Base-by-base conservation (phyloP, 306 rosid species). In the Cucumis cinereus region DNA sequence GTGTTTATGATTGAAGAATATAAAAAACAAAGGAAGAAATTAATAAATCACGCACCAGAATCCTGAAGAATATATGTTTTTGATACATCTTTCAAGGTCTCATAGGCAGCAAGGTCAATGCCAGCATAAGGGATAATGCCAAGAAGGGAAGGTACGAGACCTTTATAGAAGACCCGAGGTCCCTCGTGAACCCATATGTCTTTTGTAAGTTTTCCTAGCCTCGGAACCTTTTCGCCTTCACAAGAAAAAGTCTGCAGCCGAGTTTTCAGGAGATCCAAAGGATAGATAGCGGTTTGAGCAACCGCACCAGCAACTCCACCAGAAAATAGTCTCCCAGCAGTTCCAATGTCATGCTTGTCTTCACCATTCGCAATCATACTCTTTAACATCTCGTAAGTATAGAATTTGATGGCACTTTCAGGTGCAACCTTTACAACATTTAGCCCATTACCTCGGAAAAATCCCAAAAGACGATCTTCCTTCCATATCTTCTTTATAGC, bases 61-160 rank as follows among this genome's bases (percentile, higher is more conserved):
- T 89, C 96, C 0, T 84, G 86, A 80, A 90, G 85, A 84, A 93
- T 87, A 80, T 91, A 86, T 72, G 86, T 87, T 87, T 77, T 93
- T 26, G 98, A 93, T 91, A 91, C 81, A 63, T 93, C 97, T 89
- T 91, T 93, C 77, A 93, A 86, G 73, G 96, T 81, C 80, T 93
- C 98, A 77, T 93, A 93, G 12, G 94, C 96, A 49, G 98, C 86
- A 30, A 93, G 94, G 86, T 93, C 98, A 38, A 93, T 93, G 55
- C 98, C 98, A 73, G 98, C 96, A 84, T 93, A 93, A 19, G 97
- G 98, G 79, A 93, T 81, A 77, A 93, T 93, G 76, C 98, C 98
- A 71, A 93, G 90, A 84, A 93, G 83, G 60, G 98, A 93, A 75
- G 98, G 98, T 77, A 90, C 35, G 77, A 93, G 78, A 77, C 98